Evolutionary conservation across 345 rosid species (phyloP).

Genomic region (Psidium guajava): DNA sequence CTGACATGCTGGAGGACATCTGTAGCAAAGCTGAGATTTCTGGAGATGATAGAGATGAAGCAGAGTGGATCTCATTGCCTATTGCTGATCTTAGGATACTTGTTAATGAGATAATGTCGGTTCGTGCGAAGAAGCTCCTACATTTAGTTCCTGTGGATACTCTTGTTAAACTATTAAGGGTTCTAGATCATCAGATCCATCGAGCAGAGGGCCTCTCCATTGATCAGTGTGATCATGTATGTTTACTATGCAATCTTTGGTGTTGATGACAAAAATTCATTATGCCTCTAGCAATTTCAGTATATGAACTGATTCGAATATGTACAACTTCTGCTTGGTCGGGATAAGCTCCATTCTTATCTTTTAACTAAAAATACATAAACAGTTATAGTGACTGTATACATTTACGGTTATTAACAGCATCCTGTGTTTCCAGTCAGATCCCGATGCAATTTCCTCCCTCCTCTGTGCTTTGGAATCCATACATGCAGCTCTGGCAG

Average conservation of each 20-base stretch:
- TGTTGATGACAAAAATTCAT: neutral
- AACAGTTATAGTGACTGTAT: neutral
- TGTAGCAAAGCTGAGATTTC: constrained; percentile 72
- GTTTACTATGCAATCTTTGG: constrained; percentile 9
- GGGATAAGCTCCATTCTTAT: neutral
- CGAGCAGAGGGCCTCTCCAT: constrained; percentile 90
- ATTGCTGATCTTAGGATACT: constrained; percentile 55
- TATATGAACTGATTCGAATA: neutral
- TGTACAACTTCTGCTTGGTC: neutral
- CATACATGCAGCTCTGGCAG: constrained; percentile 83
- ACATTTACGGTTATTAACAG: neutral
- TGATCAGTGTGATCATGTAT: constrained; percentile 61
- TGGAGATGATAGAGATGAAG: constrained; percentile 77
- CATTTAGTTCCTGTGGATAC: constrained; percentile 81
- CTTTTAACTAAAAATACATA: neutral
- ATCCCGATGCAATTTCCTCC: constrained; percentile 52
- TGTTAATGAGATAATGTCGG: constrained; percentile 65
- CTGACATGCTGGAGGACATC: constrained; percentile 72
- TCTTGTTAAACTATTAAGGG: constrained; percentile 55
- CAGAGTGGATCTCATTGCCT: constrained; percentile 75
- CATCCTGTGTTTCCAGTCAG: constrained; percentile 40
- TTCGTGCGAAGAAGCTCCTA: constrained; percentile 71
- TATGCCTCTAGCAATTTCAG: neutral
- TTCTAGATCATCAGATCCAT: constrained; percentile 94
- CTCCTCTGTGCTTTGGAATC: constrained; percentile 91